phyloP scores from a whole-genome alignment of 495 filamentous ascomycete species.

The Podospora sp. region DNA sequence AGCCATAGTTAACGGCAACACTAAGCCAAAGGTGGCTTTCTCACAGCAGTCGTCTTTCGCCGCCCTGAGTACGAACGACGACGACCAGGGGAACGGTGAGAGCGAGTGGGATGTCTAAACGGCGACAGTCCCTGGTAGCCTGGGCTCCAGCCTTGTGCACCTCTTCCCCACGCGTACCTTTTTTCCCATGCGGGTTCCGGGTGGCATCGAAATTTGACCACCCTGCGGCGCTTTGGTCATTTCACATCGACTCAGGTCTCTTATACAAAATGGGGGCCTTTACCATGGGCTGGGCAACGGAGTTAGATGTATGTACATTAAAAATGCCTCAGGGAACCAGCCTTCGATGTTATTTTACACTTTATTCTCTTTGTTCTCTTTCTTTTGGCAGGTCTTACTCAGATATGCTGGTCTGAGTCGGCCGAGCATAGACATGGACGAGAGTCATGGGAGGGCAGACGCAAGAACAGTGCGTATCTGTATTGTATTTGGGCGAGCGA shows the following conservation, averaged over 20 bases:
- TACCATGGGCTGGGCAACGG: slow-evolving; percentile 28
- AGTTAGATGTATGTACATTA: slow-evolving; percentile 34
- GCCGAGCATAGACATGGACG: neutral
- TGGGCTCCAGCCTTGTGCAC: neutral
- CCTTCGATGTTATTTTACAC: slow-evolving; percentile 9
- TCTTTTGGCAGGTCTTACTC: neutral
- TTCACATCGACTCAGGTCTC: neutral
- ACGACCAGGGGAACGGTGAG: slow-evolving; percentile 46
- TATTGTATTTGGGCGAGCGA: neutral
- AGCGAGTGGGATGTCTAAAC: slow-evolving; percentile 53
- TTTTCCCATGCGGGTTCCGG: neutral
- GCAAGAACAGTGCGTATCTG: neutral
- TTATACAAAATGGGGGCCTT: slow-evolving; percentile 10
- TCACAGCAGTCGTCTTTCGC: slow-evolving; percentile 51
- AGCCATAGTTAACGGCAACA: slow-evolving; percentile 27
- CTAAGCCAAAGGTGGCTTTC: slow-evolving; percentile 37
- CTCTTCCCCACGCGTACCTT: too few relatives aligned
- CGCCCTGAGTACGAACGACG: slow-evolving; percentile 46
- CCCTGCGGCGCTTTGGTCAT: slow-evolving; percentile 4
- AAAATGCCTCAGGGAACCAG: slow-evolving; percentile 24
- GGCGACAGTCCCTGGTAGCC: neutral
- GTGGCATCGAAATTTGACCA: neutral
- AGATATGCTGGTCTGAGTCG: slow-evolving; percentile 1
- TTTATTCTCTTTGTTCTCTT: slow-evolving; percentile 11
- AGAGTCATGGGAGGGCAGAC: neutral